A percentile compares a stretch with the other conserved stretches of the same genome.
These are phyloP conservation scores for Dryadomyces quercivorus DNA, from an alignment of 2,329 filamentous ascomycete species.

Conservation along the genomic window DNA sequence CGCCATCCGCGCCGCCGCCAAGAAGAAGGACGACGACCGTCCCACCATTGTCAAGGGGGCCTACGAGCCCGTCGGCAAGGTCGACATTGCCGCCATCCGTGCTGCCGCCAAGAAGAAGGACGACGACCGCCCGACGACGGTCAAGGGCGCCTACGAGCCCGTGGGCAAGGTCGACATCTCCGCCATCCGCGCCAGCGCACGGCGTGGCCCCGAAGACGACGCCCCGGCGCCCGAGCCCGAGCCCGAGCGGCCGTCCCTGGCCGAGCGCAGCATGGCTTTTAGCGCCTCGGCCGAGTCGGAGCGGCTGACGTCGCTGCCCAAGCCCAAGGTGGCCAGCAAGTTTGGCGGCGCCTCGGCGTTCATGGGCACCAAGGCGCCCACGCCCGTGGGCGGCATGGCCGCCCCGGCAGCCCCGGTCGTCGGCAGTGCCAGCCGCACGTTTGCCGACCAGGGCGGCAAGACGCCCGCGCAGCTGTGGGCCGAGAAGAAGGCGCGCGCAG, in stretches of 20 bases:
- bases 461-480: slow-evolving; percentile 96
- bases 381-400: slow-evolving; percentile 53
- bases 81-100: slow-evolving; percentile 93
- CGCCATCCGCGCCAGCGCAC: neutral
- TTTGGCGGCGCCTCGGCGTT: slow-evolving; percentile 65
- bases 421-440: slow-evolving; percentile 77
- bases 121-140: slow-evolving; percentile 43
- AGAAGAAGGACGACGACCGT: slow-evolving; percentile 65
- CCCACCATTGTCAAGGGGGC: slow-evolving; percentile 80
- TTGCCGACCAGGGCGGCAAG: slow-evolving; percentile 90
- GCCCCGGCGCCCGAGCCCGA: slow-evolving; percentile 22
- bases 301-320: slow-evolving; percentile 75
- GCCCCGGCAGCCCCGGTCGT: slow-evolving; percentile 54
- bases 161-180: slow-evolving; percentile 2
- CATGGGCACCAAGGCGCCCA: slow-evolving; percentile 77
- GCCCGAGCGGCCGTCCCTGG: slow-evolving; percentile 40
- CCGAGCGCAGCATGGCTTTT: slow-evolving; percentile 70
- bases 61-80: slow-evolving; percentile 91
- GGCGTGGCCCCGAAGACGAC: neutral
- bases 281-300: slow-evolving; percentile 49
- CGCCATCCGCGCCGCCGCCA: slow-evolving; percentile 67
- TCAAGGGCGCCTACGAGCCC: slow-evolving; percentile 4
- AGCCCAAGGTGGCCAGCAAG: slow-evolving; percentile 88
- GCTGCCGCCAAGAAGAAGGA: slow-evolving; percentile 40
- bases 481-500: slow-evolving; percentile 83